These are phyloP conservation scores for Mycena chlorophos DNA, from an alignment of 768 basidiomycete species.

Conservation along the genomic window DNA sequence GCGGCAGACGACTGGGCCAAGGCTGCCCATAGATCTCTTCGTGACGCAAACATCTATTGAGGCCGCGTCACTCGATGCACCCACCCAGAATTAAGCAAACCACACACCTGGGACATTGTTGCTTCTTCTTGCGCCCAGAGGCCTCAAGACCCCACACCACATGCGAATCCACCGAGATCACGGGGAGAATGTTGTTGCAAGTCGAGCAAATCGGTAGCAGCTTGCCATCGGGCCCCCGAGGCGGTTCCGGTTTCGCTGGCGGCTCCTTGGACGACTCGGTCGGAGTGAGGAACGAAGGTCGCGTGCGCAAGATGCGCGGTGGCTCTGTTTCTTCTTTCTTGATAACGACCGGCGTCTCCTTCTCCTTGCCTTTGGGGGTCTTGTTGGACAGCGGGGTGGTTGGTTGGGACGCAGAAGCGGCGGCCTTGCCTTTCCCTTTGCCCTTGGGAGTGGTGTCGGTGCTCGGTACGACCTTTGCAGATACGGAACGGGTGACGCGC, in stretches of 20 bases:
- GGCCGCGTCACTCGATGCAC: conserved; percentile 12
- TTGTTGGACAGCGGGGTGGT: conserved; percentile 24
- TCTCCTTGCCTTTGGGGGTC: conserved; percentile 28
- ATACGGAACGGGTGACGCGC: conserved; percentile 27
- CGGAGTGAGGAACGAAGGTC: conserved; percentile 40
- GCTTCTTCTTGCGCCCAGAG: conserved; percentile 59
- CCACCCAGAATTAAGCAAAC: conserved; percentile 18
- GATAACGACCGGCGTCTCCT: conserved; percentile 36
- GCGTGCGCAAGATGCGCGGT: conserved; percentile 50
- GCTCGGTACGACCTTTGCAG: conserved; percentile 16
- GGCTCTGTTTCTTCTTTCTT: conserved; percentile 57
- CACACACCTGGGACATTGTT: conserved; percentile 79
- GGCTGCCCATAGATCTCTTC: conserved; percentile 69
- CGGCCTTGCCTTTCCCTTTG: conserved; percentile 31
- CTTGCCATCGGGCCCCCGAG: conserved; percentile 64
- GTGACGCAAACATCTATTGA: conserved; percentile 72
- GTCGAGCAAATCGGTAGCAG: conserved; percentile 70
- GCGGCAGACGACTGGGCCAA: conserved; percentile 68
- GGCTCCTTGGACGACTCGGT: conserved; percentile 39
- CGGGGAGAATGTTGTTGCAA: conserved; percentile 68
- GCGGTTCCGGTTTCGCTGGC: conserved; percentile 42
- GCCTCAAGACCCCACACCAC: conserved; percentile 72
- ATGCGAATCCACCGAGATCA: conserved; percentile 73
- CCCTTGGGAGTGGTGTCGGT: conserved; percentile 24
- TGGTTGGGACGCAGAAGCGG: conserved; percentile 33